Evolutionary conservation across 257 asterid species (phyloP).

Genomic region (Solanum corneliomulleri): DNA sequence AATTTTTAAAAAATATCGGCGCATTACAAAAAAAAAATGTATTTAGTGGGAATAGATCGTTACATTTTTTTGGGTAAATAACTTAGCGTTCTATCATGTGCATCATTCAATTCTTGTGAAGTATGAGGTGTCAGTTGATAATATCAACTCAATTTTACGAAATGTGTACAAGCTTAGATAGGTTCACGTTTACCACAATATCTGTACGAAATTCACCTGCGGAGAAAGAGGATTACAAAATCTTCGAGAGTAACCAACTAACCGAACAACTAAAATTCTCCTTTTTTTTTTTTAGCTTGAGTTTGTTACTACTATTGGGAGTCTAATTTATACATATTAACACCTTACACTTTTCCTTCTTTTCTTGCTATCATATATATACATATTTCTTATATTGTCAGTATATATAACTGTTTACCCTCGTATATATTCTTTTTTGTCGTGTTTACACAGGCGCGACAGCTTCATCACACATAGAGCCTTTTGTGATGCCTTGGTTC

Average conservation of each 20-base stretch:
- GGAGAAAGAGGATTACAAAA: neutral
- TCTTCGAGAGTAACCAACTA: neutral
- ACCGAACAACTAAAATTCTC: neutral
- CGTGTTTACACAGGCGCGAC: slow-evolving; percentile 41
- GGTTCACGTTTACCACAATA: neutral
- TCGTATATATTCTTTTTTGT: neutral
- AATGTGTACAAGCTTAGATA: neutral
- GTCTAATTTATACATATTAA: neutral
- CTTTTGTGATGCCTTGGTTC: slow-evolving; percentile 78
- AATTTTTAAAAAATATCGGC: neutral
- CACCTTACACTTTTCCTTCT: neutral
- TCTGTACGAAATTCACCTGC: neutral
- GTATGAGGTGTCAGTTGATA: neutral
- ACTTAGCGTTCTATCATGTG: neutral
- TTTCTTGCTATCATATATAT: neutral
- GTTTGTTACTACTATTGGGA: neutral
- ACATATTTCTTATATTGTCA: neutral
- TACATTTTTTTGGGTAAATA: neutral
- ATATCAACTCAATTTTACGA: too few species aligned
- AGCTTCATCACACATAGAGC: slow-evolving; percentile 85
- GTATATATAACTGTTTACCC: neutral
- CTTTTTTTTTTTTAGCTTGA: neutral
- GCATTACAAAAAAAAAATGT: neutral
- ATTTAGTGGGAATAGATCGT: neutral
- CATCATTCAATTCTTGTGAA: neutral